These are phyloP conservation scores for Penicillium fuscoglaucum DNA, from an alignment of 2,329 filamentous ascomycete species.

Conservation along the genomic window DNA sequence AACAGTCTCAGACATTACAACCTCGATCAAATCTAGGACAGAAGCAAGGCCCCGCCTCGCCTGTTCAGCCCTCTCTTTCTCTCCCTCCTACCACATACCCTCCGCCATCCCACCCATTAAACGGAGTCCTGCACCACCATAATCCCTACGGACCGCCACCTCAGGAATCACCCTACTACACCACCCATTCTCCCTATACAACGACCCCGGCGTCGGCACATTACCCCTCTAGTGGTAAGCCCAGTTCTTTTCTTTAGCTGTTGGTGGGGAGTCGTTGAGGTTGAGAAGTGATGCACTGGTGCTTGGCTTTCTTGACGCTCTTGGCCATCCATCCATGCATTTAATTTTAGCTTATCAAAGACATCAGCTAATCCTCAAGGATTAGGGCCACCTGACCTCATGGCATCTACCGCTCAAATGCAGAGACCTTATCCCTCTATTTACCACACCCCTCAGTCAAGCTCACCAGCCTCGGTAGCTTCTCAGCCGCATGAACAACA, in stretches of 20 bases:
- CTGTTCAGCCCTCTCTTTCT: slow-evolving; percentile 56
- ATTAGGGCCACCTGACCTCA: slow-evolving; percentile 71
- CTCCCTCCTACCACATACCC: slow-evolving; percentile 36
- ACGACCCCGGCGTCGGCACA: slow-evolving; percentile 77
- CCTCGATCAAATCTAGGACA: slow-evolving; percentile 31
- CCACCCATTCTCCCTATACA: slow-evolving; percentile 78
- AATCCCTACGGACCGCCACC: slow-evolving; percentile 64
- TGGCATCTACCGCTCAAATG: slow-evolving; percentile 65
- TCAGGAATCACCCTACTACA: slow-evolving; percentile 71
- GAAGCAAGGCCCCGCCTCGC: slow-evolving; percentile 56
- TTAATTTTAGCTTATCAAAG: slow-evolving; percentile 53
- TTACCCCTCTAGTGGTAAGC: slow-evolving; percentile 84
- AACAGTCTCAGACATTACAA: slow-evolving; percentile 34
- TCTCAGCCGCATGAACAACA: slow-evolving; percentile 90
- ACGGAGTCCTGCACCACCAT: slow-evolving; percentile 51
- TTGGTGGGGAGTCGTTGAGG: neutral
- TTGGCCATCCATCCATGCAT: neutral
- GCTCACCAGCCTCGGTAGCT: slow-evolving; percentile 88
- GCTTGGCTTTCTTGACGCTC: neutral
- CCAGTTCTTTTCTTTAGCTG: slow-evolving; percentile 46
- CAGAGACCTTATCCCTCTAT: slow-evolving; percentile 80
- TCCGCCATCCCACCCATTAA: slow-evolving; percentile 32
- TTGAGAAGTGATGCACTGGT: neutral
- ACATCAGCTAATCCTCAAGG: slow-evolving; percentile 56
- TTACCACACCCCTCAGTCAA: slow-evolving; percentile 93